Conservation (phyloP, 257 asterid genomes). For the Cruciata laevipes region DNA sequence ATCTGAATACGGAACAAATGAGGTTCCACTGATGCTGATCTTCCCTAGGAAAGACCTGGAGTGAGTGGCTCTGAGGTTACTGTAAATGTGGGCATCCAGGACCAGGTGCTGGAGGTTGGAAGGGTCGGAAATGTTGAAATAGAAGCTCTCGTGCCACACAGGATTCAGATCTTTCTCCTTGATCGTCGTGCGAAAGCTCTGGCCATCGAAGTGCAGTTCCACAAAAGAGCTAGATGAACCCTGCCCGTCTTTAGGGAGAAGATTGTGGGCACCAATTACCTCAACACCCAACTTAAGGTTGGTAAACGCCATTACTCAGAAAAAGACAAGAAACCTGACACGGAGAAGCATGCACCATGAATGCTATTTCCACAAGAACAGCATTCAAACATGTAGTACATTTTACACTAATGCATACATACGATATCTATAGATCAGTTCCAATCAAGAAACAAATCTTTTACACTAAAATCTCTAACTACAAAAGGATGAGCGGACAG, state of each 20-base stretch:
- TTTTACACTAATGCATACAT: too few relatives aligned
- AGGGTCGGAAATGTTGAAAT: slow-evolving; percentile 48
- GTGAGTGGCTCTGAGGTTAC: slow-evolving; percentile 42
- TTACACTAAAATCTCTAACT: too few relatives aligned
- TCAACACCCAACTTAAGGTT: slow-evolving; percentile 27
- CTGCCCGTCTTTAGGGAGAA: slow-evolving; percentile 87
- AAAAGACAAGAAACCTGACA: background rate
- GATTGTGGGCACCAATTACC: slow-evolving; percentile 73
- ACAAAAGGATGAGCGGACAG: too few relatives aligned
- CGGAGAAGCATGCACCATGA: background rate
- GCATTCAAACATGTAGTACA: background rate
- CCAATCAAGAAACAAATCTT: too few relatives aligned
- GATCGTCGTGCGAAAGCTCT: slow-evolving; percentile 47
- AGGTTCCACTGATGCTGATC: slow-evolving; percentile 56
- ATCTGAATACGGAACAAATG: slow-evolving; percentile 51
- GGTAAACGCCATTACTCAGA: background rate
- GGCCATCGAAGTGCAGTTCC: slow-evolving; percentile 63
- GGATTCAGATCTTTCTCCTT: slow-evolving; percentile 73
- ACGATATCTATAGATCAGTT: too few relatives aligned
- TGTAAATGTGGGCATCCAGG: slow-evolving; percentile 53
- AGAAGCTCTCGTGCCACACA: slow-evolving; percentile 68
- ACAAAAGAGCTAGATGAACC: slow-evolving; percentile 81
- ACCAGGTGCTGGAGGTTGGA: slow-evolving; percentile 29
- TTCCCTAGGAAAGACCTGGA: slow-evolving; percentile 68
- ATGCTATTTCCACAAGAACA: background rate